Conservation (phyloP, 352 stramenopile species). For the Pythium plurisporium region DNA sequence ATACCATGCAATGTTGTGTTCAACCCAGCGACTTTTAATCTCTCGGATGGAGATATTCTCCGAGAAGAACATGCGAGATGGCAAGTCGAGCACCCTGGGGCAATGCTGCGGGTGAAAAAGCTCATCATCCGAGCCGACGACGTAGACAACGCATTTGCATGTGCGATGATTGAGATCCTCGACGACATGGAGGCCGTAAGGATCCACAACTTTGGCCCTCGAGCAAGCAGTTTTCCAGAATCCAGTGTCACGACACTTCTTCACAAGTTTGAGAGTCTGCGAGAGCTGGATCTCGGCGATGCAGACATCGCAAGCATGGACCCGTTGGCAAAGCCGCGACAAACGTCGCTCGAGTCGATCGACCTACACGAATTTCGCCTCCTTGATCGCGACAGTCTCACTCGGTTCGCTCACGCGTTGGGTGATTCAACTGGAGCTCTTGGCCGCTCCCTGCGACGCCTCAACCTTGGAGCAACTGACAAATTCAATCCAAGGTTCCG, state of each 20-base stretch:
- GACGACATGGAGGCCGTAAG: not conserved
- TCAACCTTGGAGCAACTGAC: not conserved
- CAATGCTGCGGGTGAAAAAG: not conserved
- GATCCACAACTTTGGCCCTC: not conserved
- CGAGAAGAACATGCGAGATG: not conserved
- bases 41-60: not conserved
- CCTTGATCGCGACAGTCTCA: not conserved
- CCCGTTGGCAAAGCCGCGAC: not conserved
- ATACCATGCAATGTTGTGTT: not conserved
- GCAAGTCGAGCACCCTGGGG: not conserved
- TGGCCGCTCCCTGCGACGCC: not conserved
- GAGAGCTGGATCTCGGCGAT: not conserved
- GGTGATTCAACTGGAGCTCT: not conserved
- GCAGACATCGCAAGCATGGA: not conserved
- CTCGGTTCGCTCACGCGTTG: not conserved
- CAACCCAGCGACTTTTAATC: not conserved
- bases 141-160: not conserved
- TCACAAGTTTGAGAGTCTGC: not conserved
- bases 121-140: not conserved
- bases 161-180: not conserved
- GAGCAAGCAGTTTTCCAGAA: not conserved
- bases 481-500: not conserved
- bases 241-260: not conserved
- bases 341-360: not conserved
- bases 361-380: not conserved